Percentiles rank a stretch among this genome's conserved stretches.
phyloP scores from a whole-genome alignment of 106 monocot species.

The Allium sativum region DNA sequence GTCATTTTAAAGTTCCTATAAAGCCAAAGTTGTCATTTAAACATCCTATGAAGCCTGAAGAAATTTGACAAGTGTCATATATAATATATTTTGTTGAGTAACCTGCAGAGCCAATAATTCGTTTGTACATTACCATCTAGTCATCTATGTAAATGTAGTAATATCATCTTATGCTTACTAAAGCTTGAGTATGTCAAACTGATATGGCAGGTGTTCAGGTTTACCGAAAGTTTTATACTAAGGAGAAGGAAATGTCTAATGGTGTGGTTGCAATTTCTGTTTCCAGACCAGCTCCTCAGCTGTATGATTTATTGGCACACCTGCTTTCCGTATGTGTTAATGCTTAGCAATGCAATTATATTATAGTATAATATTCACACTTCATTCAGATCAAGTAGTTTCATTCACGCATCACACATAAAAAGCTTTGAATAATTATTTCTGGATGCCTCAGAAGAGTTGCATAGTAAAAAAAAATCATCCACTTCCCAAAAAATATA shows the following conservation, averaged over 20 bases:
- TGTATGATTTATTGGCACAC: constrained; percentile 34
- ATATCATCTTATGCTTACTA: not conserved
- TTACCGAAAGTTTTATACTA: constrained; percentile 81
- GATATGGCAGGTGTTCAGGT: constrained; percentile 54
- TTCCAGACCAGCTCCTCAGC: constrained; percentile 56
- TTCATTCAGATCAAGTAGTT: not conserved
- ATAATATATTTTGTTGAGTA: constrained; percentile 2
- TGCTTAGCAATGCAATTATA: not conserved
- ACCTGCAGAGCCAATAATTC: not conserved
- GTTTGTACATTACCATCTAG: not conserved
- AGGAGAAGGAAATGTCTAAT: constrained; percentile 62
- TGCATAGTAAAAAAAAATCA: too few species aligned
- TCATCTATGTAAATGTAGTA: not conserved
- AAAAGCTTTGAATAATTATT: not conserved
- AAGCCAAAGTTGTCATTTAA: not conserved
- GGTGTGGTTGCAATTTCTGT: constrained; percentile 75
- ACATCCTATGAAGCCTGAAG: not conserved
- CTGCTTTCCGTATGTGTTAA: constrained; percentile 49
- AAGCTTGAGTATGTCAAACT: not conserved
- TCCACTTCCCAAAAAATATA: too few species aligned
- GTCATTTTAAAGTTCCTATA: not conserved
- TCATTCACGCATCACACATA: not conserved
- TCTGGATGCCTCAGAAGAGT: not conserved
- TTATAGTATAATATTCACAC: too few species aligned
- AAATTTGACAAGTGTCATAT: not conserved